Evolutionary conservation across 139 green algal species (phyloP), one percentile per base, ranked within the genome.

Genomic region (Tetradesmus obliquus): DNA sequence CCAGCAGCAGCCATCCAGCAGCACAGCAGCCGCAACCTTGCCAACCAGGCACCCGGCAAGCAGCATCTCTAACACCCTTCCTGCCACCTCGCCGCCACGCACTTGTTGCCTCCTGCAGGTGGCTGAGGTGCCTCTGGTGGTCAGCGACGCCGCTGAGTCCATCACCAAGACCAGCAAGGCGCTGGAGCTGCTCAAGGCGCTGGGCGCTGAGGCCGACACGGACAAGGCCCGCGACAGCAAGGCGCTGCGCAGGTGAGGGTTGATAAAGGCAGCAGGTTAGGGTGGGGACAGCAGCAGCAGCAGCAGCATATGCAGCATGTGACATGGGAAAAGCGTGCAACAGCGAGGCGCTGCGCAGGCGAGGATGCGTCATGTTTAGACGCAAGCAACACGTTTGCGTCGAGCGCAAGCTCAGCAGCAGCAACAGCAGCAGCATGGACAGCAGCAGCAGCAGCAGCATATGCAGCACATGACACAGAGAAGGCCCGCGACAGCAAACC

Each of bases 81-180:
- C n/a, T n/a, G n/a, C n/a, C n/a, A n/a, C n/a, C n/a, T n/a, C n/a
- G n/a, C n/a, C n/a, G n/a, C n/a, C n/a, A n/a, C n/a, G n/a, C n/a
- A n/a, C n/a, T n/a, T 17, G 74, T 13, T 13, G 53, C 79, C 60
- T 32, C 12, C 3, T 22, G 15, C 86, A 90, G 86, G 97, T 99
- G 84, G 93, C 98, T 32, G 98, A 99, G 97, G 93, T 99, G 32
- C 98, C 98, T 55, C 96, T 99, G 81, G 98, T 99, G 8, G 91
- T 99, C 53, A 93, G 93, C 66, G 97, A 99, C 92, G 95, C 94
- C 45, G 95, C 93, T 0, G 96, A 99, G 95, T 94, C 90, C 88
- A 93, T 99, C 84, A 97, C 95, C 84, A 99, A 99, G 97, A 99
- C 98, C 91, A 97, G 95, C 92, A 96, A 97, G 91, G 98, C 97